phyloP scores from a whole-genome alignment of 164 flowering plant genomes.

The Dillenia turbinata region DNA sequence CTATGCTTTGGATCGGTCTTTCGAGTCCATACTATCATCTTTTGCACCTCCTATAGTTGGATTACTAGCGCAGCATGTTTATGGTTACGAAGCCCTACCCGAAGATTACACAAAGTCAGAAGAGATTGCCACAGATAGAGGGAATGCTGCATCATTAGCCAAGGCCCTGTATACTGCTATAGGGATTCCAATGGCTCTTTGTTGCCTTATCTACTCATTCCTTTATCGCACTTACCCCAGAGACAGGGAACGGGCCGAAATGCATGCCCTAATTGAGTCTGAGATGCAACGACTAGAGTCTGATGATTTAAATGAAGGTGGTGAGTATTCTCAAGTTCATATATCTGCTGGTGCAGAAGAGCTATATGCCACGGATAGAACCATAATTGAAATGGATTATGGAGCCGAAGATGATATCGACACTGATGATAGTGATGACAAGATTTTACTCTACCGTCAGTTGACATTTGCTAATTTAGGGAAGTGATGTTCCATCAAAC shows the following conservation, averaged over 20 bases:
- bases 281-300: constrained; percentile 57
- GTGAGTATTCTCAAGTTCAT: constrained; percentile 19
- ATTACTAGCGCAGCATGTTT: constrained; percentile 64
- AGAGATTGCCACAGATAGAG: constrained; percentile 63
- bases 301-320: constrained; percentile 19
- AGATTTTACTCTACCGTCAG: constrained; percentile 35
- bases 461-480: constrained; percentile 39
- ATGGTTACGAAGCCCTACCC: constrained; percentile 67
- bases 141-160: constrained; percentile 75
- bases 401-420: constrained; percentile 33
- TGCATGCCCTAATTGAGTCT: constrained; percentile 67
- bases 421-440: constrained; percentile 43
- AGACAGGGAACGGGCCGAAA: constrained; percentile 69
- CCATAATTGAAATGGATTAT: constrained; percentile 40
- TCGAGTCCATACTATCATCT: constrained; percentile 81
- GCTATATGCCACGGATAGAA: constrained; percentile 20
- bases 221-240: constrained; percentile 84
- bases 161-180: constrained; percentile 81
- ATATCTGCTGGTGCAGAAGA: constrained; percentile 21
- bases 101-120: constrained; percentile 43
- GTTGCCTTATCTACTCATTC: constrained; percentile 76
- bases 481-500: constrained; percentile 4
- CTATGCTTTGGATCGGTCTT: constrained; percentile 86
- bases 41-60: constrained; percentile 98
- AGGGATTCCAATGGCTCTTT: constrained; percentile 72